A percentile compares a stretch with the other conserved stretches of the same genome.
These are phyloP conservation scores for Arthrobotrys entomopaga DNA, from an alignment of 2,329 filamentous ascomycete genomes.

Conservation along the genomic window DNA sequence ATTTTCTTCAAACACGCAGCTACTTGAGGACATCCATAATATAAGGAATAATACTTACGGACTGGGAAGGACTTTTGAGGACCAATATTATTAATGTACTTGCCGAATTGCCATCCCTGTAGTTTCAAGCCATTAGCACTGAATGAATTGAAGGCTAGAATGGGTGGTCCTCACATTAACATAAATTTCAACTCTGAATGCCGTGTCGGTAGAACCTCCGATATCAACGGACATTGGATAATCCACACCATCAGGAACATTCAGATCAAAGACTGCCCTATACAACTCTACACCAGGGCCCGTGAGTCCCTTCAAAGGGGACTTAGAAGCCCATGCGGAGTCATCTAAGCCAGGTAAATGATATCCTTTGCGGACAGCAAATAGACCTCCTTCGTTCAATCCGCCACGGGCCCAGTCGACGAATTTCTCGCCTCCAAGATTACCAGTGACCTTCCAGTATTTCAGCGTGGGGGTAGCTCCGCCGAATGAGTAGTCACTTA, in stretches of 20 bases:
- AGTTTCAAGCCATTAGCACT: too few species aligned
- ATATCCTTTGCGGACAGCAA: slow-evolving; percentile 71
- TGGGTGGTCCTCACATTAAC: slow-evolving; percentile 68
- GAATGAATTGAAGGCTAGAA: background rate
- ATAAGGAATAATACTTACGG: slow-evolving; percentile 67
- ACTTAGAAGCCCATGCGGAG: slow-evolving; percentile 63
- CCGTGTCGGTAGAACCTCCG: slow-evolving; percentile 63
- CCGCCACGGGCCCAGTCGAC: slow-evolving; percentile 70
- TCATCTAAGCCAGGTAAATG: slow-evolving; percentile 69
- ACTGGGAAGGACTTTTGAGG: slow-evolving; percentile 78
- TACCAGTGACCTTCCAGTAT: slow-evolving; percentile 75
- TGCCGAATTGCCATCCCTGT: slow-evolving; percentile 74
- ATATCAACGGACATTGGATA: slow-evolving; percentile 72
- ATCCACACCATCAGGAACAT: slow-evolving; percentile 69
- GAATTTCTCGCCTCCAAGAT: slow-evolving; percentile 74
- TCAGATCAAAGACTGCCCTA: slow-evolving; percentile 67
- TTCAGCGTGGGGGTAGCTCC: slow-evolving; percentile 65
- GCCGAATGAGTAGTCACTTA: slow-evolving; percentile 70
- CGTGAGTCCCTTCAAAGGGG: slow-evolving; percentile 64
- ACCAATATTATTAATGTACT: slow-evolving; percentile 74
- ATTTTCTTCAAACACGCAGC: too few species aligned
- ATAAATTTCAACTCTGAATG: slow-evolving; percentile 73
- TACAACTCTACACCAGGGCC: slow-evolving; percentile 71
- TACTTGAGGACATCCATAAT: background rate
- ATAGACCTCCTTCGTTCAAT: slow-evolving; percentile 71